Evolutionary conservation across 352 stramenopile species (phyloP).

Genomic region (Phytophthora megakarya): DNA sequence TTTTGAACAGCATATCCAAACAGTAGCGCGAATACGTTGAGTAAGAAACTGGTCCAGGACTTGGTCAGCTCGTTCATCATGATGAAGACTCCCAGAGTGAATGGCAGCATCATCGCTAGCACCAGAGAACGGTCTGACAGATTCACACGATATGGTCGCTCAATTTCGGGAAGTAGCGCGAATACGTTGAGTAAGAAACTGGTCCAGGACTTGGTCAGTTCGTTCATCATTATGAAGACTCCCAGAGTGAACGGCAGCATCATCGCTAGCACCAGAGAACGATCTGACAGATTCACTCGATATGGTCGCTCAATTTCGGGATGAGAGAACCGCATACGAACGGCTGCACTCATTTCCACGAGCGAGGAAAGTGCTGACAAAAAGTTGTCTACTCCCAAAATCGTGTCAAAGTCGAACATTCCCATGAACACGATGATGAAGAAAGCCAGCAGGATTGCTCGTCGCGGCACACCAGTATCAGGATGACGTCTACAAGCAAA

Average conservation of each 20-base stretch:
- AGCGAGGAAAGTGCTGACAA: conserved; percentile 71
- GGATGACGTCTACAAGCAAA: conserved; percentile 45
- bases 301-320: conserved; percentile 77
- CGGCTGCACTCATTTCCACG: conserved; percentile 77
- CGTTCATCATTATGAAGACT: conserved; percentile 80
- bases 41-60: conserved; percentile 64
- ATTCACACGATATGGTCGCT: conserved; percentile 75
- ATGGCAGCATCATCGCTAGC: conserved; percentile 59
- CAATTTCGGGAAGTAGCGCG: too few species aligned
- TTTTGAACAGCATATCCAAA: conserved; percentile 62
- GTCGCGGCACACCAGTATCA: conserved; percentile 63
- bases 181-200: conserved; percentile 68
- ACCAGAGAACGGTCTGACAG: conserved; percentile 63
- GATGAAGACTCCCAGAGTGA: conserved; percentile 67
- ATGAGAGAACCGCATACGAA: conserved; percentile 80
- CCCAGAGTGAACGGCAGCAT: conserved; percentile 60
- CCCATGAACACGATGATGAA: conserved; percentile 82
- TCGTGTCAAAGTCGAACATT: conserved; percentile 82
- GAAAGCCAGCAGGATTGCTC: conserved; percentile 75
- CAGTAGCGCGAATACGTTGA: conserved; percentile 58
- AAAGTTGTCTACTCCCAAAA: conserved; percentile 85
- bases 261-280: conserved; percentile 52
- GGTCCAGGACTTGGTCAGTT: conserved; percentile 76
- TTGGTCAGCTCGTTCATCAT: conserved; percentile 85
- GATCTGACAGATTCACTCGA: conserved; percentile 72